phyloP scores from a whole-genome alignment of 176 grass and related monocot genomes.

The Sorghum bicolor region DNA sequence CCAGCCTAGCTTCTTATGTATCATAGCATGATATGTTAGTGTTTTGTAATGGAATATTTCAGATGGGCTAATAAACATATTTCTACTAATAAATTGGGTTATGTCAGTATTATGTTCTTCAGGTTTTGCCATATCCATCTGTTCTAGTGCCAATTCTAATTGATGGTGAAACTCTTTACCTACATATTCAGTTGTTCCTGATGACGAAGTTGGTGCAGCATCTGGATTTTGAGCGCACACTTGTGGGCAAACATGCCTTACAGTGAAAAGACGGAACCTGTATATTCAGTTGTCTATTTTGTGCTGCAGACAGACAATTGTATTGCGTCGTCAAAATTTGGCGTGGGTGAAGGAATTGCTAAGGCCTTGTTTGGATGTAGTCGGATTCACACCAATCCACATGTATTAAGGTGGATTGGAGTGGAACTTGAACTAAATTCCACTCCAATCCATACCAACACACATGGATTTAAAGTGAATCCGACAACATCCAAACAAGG shows the following conservation, averaged over 20 bases:
- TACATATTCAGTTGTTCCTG: background rate
- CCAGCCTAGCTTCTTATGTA: slow-evolving; percentile 23
- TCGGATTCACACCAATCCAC: no score
- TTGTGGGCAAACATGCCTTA: background rate
- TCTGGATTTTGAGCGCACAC: background rate
- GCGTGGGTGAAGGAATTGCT: no score
- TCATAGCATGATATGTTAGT: slow-evolving; percentile 32
- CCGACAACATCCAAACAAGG: no score
- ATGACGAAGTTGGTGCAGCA: background rate
- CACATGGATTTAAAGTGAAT: no score
- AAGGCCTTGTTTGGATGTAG: no score
- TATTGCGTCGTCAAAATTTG: background rate
- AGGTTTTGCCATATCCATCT: background rate
- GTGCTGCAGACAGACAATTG: background rate
- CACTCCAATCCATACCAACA: no score
- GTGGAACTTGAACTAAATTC: no score
- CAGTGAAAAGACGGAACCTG: background rate
- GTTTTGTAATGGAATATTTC: slow-evolving; percentile 34
- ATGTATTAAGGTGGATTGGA: no score
- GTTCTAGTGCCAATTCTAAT: background rate
- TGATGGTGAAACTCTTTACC: background rate
- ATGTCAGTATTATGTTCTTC: background rate
- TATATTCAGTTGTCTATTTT: background rate
- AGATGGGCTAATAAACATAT: slow-evolving; percentile 19
- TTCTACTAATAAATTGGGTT: slow-evolving; percentile 30